phyloP scores from a whole-genome alignment of 2,329 filamentous ascomycete genomes.

The Aspergillus hiratsukae region DNA sequence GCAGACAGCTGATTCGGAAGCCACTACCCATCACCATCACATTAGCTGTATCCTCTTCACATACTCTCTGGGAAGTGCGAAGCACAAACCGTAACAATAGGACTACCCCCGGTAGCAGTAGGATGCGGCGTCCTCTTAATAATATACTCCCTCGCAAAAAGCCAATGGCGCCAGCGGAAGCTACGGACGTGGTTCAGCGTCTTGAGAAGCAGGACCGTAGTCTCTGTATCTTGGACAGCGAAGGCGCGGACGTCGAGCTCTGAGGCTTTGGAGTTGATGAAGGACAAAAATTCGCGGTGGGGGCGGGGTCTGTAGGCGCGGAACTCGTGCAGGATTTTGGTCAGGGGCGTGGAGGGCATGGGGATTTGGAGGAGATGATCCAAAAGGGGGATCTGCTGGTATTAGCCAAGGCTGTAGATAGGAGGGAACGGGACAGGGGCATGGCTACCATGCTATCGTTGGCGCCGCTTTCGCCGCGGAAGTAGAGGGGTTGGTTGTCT shows the following conservation, averaged over 20 bases:
- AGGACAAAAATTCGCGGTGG: slow-evolving; percentile 77
- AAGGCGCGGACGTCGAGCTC: slow-evolving; percentile 41
- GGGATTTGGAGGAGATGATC: slow-evolving; percentile 81
- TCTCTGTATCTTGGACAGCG: slow-evolving; percentile 34
- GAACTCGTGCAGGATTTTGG: slow-evolving; percentile 69
- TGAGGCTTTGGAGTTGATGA: slow-evolving; percentile 56
- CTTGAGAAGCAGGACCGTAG: slow-evolving; percentile 42
- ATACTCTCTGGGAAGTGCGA: too few relatives aligned
- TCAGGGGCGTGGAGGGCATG: slow-evolving; percentile 87
- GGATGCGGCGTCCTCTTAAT: slow-evolving; percentile 43
- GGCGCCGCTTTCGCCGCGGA: slow-evolving; percentile 88
- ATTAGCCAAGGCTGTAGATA: too few relatives aligned
- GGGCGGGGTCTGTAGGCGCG: slow-evolving; percentile 84
- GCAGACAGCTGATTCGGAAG: slow-evolving; percentile 46
- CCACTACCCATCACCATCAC: slow-evolving; percentile 37
- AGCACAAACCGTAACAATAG: slow-evolving; percentile 42
- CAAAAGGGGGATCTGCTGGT: slow-evolving; percentile 70
- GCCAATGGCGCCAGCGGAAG: slow-evolving; percentile 48
- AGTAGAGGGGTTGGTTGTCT: slow-evolving; percentile 65
- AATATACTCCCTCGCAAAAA: slow-evolving; percentile 47
- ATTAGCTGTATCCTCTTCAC: not conserved
- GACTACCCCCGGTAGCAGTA: slow-evolving; percentile 46
- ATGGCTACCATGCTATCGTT: slow-evolving; percentile 91
- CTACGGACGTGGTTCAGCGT: slow-evolving; percentile 45
- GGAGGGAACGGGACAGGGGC: too few relatives aligned